Conservation (phyloP, 140 eudicot species). For the Ambrosia hybrid region DNA sequence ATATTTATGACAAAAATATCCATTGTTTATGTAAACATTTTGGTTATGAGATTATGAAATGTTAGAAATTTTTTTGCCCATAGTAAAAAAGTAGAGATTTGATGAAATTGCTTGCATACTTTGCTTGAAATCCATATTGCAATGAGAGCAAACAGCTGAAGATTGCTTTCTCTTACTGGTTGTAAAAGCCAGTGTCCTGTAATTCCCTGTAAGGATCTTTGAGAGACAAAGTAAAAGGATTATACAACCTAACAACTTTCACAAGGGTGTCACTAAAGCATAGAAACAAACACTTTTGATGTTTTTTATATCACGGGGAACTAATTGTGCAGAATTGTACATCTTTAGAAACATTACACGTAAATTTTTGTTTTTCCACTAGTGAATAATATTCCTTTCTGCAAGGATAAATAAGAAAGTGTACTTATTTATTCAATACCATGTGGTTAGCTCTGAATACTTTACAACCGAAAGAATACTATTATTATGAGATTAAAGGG, state of each 20-base stretch:
- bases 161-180: constrained; percentile 69
- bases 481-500: background rate
- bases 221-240: constrained; percentile 14
- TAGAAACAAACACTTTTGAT: constrained; percentile 2
- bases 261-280: background rate
- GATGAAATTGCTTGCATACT: constrained; percentile 39
- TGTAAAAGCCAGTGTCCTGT: constrained; percentile 58
- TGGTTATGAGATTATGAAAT: background rate
- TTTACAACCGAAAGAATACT: too few species aligned
- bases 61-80: background rate
- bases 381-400: too few species aligned
- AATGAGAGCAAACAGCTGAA: constrained; percentile 78
- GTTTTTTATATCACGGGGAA: background rate
- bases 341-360: background rate
- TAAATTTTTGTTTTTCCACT: background rate
- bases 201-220: constrained; percentile 39
- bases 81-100: background rate
- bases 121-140: constrained; percentile 89
- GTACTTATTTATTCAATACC: too few species aligned
- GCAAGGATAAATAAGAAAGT: too few species aligned
- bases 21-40: background rate
- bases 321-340: background rate
- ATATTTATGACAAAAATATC: background rate
- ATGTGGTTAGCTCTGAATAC: too few species aligned
- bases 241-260: constrained; percentile 11